phyloP scores from a whole-genome alignment of 306 rosid genomes.

The Rosa lucieae region DNA sequence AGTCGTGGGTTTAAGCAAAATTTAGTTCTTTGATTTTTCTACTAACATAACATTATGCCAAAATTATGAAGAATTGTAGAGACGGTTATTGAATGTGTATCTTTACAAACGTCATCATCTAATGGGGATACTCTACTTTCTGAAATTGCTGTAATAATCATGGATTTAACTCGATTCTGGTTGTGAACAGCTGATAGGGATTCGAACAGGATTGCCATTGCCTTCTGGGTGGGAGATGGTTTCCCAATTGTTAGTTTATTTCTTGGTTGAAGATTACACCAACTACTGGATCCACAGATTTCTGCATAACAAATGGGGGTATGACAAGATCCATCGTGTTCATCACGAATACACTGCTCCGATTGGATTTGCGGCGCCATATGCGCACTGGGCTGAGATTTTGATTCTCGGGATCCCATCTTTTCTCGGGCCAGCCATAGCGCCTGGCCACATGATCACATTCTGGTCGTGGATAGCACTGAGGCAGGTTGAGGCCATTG shows the following conservation, averaged over 20 bases:
- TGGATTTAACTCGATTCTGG: conserved; percentile 3
- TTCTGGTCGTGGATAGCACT: conserved; percentile 86
- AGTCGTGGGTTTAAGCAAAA: background rate
- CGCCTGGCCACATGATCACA: conserved; percentile 79
- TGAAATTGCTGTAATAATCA: background rate
- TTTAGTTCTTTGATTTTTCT: too few species aligned
- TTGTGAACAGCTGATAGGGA: conserved; percentile 59
- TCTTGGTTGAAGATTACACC: conserved; percentile 72
- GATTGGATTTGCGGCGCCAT: conserved; percentile 71
- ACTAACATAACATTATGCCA: background rate
- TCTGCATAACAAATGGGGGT: conserved; percentile 75
- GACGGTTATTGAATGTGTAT: too few species aligned
- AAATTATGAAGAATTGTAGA: too few species aligned
- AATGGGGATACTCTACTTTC: background rate
- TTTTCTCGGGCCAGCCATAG: conserved; percentile 75
- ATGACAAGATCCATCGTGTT: conserved; percentile 70
- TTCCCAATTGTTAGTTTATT: conserved; percentile 58
- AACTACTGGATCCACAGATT: conserved; percentile 80
- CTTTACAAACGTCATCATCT: background rate
- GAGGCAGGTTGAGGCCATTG: conserved; percentile 81
- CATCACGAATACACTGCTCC: conserved; percentile 89
- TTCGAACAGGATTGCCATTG: conserved; percentile 65
- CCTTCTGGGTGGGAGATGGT: conserved; percentile 79
- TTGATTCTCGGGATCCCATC: conserved; percentile 73
- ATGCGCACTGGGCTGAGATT: conserved; percentile 91